Conservation (phyloP, 2,329 filamentous ascomycete species). For the Penicillium sp. region DNA sequence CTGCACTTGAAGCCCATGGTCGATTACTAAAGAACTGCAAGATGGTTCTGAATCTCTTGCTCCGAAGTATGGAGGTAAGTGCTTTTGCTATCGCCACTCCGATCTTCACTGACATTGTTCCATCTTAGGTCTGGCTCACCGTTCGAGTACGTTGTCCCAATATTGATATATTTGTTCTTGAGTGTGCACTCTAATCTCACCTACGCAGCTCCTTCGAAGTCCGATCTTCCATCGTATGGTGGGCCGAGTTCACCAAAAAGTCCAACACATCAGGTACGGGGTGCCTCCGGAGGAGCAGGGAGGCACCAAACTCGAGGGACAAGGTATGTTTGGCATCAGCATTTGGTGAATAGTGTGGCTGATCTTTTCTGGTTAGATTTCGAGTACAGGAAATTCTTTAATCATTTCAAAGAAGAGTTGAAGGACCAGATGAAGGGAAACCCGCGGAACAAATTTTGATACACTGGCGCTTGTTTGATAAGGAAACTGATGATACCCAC, state of each 20-base stretch:
- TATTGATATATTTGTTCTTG: neutral
- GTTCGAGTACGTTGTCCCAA: conserved; percentile 26
- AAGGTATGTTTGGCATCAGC: conserved; percentile 18
- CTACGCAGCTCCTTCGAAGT: conserved; percentile 36
- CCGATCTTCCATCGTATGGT: conserved; percentile 39
- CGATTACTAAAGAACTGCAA: conserved; percentile 3
- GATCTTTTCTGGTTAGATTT: conserved; percentile 15
- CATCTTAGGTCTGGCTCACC: conserved; percentile 31
- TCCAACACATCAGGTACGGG: conserved; percentile 37
- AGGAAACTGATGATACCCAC: conserved; percentile 7
- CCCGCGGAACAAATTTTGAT: conserved; percentile 26
- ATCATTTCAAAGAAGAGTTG: conserved; percentile 38
- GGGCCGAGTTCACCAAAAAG: conserved; percentile 35
- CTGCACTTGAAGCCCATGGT: neutral
- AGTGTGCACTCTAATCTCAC: conserved; percentile 7
- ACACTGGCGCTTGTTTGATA: conserved; percentile 9
- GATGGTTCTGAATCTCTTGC: conserved; percentile 25
- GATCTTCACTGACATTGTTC: conserved; percentile 11
- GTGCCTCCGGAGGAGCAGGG: conserved; percentile 38
- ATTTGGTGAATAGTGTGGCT: conserved; percentile 1
- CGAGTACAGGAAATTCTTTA: conserved; percentile 27
- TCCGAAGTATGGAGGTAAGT: conserved; percentile 32
- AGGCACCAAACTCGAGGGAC: conserved; percentile 34
- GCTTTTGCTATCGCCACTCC: neutral
- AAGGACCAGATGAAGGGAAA: conserved; percentile 36